Base-by-base conservation (phyloP, 1,139 yeast species). In the Yamadazyma dushanensis region DNA sequence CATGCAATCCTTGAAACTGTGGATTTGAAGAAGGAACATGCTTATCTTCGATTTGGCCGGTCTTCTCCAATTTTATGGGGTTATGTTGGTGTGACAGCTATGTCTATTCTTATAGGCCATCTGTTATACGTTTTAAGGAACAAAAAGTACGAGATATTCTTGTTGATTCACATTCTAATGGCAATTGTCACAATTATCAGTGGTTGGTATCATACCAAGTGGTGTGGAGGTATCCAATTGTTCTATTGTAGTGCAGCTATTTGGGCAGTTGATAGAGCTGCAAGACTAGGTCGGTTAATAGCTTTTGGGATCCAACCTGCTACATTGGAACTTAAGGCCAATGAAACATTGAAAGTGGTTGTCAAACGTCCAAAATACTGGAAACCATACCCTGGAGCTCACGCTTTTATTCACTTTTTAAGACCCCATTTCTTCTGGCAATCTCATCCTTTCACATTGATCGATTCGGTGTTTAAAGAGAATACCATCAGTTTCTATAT, bases 1-100 rank as follows among this genome's bases (percentile, higher is more conserved):
- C 67, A 61, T 32, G 56, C 57, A 7, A 43, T 53, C 15, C 43
- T 54, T 14, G 59, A 54, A 37, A 45, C 56, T 7, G 31, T 51
- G 24, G 34, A 38, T 14, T 52, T 46, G 39, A 31, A 20, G 9
- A 22, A 19, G 4, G 41, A 51, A 18, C 55, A 53, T 6, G n/a
- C 29, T 2, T 58, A 54, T 35, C 23, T 30, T 4, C 26, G 26
- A 9, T 48, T 76, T 50, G 55, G 66, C 42, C 46, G 45, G 2
- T 41, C 51, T 13, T 51, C 45, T 3, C 72, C 63, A 51, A 63
- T 61, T 44, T 58, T 59, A 42, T 75, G 77, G 65, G 94, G 92
- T 34, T 61, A 63, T 3, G 54, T 61, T 8, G 59, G 66, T 2
- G 56, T 66, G 18, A 49, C 55, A 29, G 55, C 59, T 13, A 67